These are phyloP conservation scores for Moricandia moricandioides DNA, from an alignment of 345 rosid species.

Conservation along the genomic window DNA sequence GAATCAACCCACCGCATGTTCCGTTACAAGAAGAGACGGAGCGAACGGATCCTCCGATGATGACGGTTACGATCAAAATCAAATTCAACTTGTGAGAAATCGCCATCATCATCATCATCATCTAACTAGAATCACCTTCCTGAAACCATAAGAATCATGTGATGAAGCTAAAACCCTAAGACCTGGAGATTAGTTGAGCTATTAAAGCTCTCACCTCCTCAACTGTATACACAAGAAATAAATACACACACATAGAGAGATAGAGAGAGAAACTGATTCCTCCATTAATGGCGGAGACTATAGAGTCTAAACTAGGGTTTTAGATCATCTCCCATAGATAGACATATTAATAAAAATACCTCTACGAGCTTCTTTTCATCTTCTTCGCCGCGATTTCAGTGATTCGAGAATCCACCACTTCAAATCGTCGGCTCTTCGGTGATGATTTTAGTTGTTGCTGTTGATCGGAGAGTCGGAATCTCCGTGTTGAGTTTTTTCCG, in stretches of 20 bases:
- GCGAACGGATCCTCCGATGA: slow-evolving; percentile 19
- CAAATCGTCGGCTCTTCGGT: not conserved
- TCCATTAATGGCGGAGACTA: slow-evolving; percentile 27
- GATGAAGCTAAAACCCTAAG: slow-evolving; percentile 30
- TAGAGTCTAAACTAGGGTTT: slow-evolving; percentile 6
- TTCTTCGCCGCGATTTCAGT: not conserved
- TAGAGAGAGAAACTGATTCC: slow-evolving; percentile 20
- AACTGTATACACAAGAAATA: slow-evolving; percentile 22
- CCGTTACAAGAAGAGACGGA: slow-evolving; percentile 4
- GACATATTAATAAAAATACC: not conserved
- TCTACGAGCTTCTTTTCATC: slow-evolving; percentile 12
- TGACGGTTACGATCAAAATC: slow-evolving; percentile 1
- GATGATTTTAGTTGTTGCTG: not conserved
- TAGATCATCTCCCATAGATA: too few species aligned
- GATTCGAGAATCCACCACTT: not conserved
- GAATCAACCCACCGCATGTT: slow-evolving; percentile 39
- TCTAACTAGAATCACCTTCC: slow-evolving; percentile 11
- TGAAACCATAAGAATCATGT: slow-evolving; percentile 2
- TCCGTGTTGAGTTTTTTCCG: slow-evolving; percentile 20
- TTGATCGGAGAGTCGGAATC: not conserved
- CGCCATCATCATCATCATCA: slow-evolving; percentile 1
- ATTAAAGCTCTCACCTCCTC: slow-evolving; percentile 25
- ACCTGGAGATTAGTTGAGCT: slow-evolving; percentile 4
- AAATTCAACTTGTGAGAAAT: slow-evolving; percentile 6
- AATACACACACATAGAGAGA: slow-evolving; percentile 28